Evolutionary conservation across 306 rosid species (phyloP), one percentile per base, ranked within the genome.

Genomic region (Delonix regia): DNA sequence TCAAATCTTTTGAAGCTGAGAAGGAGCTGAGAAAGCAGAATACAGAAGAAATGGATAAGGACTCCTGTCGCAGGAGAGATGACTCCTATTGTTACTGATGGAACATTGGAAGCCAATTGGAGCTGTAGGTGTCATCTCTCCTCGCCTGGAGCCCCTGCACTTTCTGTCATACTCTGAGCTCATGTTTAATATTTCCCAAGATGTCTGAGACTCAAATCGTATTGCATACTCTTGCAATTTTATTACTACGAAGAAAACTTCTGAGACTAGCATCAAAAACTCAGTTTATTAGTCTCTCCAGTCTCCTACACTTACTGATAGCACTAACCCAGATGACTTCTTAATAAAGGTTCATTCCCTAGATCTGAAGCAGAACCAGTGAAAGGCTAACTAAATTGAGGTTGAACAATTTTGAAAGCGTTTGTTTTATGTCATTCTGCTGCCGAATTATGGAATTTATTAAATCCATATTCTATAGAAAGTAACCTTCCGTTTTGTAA

Each of bases 31-130:
- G 8, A 45, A 45, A 12, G 49, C 49, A 12, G 18, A 12, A 12
- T 12, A 45, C 15, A 16, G 4, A 80, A 72, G 74, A 70, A 34
- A 71, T 70, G 80, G 73, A 57, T 25, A 68, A 84, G 84, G 62
- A 71, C 86, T 81, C 1, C 86, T 49, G 87, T 78, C 87, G 87
- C 14, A 65, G 86, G 84, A 81, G 86, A 83, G 90, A 86, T 83
- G 90, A 75, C 76, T 11, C 60, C 79, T 81, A 60, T 21, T 81
- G 80, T 22, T 75, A 5, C 38, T 14, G 15, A 60, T 60, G 39
- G 11, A 60, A 22, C 66, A 2, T 11, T 12, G 51, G 51, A 45
- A 45, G 51, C 51, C 51, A 45, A 12, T 8, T 15, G 21, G 19
- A 80, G 63, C 69, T 55, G 71, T 3, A 81, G 78, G 24, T 67